These are phyloP conservation scores for Phytophthora citrophthora DNA, from an alignment of 352 stramenopile species.

Conservation along the genomic window DNA sequence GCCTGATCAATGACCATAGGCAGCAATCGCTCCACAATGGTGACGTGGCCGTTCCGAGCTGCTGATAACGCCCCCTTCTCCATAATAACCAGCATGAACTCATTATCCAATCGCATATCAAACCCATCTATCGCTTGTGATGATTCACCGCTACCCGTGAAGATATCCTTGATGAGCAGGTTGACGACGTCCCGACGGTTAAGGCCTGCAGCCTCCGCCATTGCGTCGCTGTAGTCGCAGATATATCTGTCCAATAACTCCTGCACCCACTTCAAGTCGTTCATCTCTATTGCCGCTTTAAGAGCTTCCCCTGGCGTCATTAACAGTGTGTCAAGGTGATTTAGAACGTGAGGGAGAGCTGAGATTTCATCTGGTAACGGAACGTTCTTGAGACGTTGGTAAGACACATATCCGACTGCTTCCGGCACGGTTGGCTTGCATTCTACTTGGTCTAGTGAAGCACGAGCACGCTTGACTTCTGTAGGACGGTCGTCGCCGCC, in stretches of 20 bases:
- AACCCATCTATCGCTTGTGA: not conserved
- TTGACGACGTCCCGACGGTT: not conserved
- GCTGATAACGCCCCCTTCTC: not conserved
- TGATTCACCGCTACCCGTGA: not conserved
- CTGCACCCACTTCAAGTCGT: not conserved
- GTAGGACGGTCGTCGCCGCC: no score
- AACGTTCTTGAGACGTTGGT: not conserved
- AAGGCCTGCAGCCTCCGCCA: not conserved
- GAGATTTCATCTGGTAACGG: not conserved
- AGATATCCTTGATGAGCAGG: not conserved
- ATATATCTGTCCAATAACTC: not conserved
- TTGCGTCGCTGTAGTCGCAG: not conserved
- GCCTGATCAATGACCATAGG: not conserved
- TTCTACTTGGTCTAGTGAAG: not conserved
- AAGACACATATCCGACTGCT: not conserved
- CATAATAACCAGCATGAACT: not conserved
- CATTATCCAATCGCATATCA: no score
- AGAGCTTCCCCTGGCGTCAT: not conserved
- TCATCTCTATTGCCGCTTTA: not conserved
- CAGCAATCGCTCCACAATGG: not conserved
- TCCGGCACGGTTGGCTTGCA: not conserved
- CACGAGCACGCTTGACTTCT: not conserved
- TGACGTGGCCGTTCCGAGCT: conserved; percentile 8
- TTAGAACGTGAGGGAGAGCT: not conserved
- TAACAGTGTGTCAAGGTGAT: not conserved